Base-by-base conservation (phyloP, 2,329 filamentous ascomycete species). In the Penicillium sp. region DNA sequence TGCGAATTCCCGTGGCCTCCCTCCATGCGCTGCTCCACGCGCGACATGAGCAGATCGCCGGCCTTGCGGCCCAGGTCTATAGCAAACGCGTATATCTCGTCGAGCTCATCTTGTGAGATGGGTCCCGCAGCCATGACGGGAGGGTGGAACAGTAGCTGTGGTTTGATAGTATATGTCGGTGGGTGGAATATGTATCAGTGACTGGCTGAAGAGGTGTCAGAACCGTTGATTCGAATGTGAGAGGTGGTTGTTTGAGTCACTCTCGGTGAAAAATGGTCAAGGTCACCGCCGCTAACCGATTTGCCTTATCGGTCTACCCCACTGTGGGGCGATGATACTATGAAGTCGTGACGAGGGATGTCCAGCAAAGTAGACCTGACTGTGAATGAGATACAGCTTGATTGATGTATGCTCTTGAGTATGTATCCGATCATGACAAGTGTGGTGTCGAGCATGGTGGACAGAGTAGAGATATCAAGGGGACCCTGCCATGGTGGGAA, bases 61-160 rank as follows among this genome's bases (percentile, higher is more conserved):
- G 88, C 89, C 74, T 87, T 81, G 65, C 88, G 87, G 58, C 85
- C 87, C 3, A 92, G 75, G 61, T 89, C 81, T 26, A 91, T 71
- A 1, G 89, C 87, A 68, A 92, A 92, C 18, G 76, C 75, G 70
- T 91, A 89, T 63, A 90, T 85, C 44, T 85, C 83, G 56, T 83
- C 77, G 21, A 91, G 75, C 47, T 89, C 81, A 49, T 62, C 51
- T 55, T 70, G 67, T 19, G 56, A 58, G 24, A 69, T 47, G n/a
- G 60, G 46, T 46, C 54, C 40, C 40, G 51, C 52, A 1, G 64
- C 37, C 67, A 70, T 70, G 24, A 26, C 54, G 57, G 13, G 37
- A 24, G 18, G 29, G 29, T 16, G 42, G 18, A n/a, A n/a, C 5
- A 28, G 24, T 28, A 10, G 24, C 29, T n/a, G 19, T 13, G 40